Conservation (phyloP, 129 eudicot genomes). For the Flaveria brownii region DNA sequence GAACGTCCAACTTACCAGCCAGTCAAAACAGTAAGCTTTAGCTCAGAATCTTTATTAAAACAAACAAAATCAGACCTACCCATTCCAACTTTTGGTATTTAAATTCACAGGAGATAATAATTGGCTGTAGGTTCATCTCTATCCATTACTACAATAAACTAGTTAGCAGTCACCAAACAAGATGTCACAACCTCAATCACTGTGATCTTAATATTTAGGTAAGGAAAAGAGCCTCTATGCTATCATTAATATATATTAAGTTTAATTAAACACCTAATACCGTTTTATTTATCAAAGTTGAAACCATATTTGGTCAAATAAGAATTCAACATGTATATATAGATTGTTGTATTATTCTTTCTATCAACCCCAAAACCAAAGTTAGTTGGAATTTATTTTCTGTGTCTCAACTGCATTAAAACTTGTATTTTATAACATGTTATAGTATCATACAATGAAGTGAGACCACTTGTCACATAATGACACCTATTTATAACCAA, state of each 20-base stretch:
- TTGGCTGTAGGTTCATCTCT: neutral
- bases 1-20: no score
- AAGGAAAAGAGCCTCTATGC: neutral
- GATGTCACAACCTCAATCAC: constrained; percentile 24
- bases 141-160: neutral
- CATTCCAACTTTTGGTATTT: no score
- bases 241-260: neutral
- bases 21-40: no score
- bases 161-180: constrained; percentile 3
- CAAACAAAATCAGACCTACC: no score
- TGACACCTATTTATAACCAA: neutral
- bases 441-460: neutral
- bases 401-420: neutral
- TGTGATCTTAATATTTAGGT: constrained; percentile 11
- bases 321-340: neutral
- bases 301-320: neutral
- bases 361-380: neutral
- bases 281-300: neutral
- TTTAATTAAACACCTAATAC: neutral
- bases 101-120: no score
- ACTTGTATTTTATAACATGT: neutral
- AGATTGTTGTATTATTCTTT: neutral
- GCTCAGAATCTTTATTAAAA: no score
- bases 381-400: neutral
- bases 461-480: neutral